Conservation (phyloP, 1,284 basidiomycete species). For the Dichomitus squalens region DNA sequence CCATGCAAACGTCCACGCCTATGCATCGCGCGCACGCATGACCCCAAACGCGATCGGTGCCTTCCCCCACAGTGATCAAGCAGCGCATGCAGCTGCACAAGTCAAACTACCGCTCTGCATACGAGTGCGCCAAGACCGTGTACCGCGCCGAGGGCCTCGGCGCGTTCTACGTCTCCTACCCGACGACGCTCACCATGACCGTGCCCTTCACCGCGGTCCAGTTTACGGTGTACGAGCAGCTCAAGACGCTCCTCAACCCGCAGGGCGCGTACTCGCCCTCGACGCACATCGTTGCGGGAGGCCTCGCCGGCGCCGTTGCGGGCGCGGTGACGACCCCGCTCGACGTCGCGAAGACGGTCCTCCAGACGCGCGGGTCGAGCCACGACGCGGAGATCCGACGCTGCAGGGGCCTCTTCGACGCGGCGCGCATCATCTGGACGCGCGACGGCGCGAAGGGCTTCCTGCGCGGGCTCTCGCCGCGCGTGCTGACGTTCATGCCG, state of each 20-base stretch:
- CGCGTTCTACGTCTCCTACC: conserved; percentile 99
- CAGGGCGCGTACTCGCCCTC: conserved; percentile 85
- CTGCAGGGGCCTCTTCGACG: conserved; percentile 86
- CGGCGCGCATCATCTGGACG: conserved; percentile 86
- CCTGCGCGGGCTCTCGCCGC: conserved; percentile 84
- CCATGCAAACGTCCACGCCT: not conserved
- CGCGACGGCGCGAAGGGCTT: conserved; percentile 89
- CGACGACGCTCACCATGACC: conserved; percentile 95
- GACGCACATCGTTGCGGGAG: conserved; percentile 91
- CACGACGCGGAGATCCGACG: conserved; percentile 83
- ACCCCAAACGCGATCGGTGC: not conserved
- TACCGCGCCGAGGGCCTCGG: conserved; percentile 85
- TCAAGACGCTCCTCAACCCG: conserved; percentile 90
- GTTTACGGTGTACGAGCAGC: conserved; percentile 95
- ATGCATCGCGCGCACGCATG: conserved; percentile 4
- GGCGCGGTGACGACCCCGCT: conserved; percentile 96
- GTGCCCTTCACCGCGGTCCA: conserved; percentile 99
- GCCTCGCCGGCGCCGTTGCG: conserved; percentile 90
- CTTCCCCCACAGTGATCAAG: conserved; percentile 80
- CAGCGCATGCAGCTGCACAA: conserved; percentile 98
- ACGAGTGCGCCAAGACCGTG: conserved; percentile 82
- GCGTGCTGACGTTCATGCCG: conserved; percentile 95
- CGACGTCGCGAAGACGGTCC: conserved; percentile 97
- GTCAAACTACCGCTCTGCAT: conserved; percentile 86
- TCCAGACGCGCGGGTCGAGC: conserved; percentile 92